phyloP scores from a whole-genome alignment of 202 grass and related monocot genomes.

The Zizania palustris region DNA sequence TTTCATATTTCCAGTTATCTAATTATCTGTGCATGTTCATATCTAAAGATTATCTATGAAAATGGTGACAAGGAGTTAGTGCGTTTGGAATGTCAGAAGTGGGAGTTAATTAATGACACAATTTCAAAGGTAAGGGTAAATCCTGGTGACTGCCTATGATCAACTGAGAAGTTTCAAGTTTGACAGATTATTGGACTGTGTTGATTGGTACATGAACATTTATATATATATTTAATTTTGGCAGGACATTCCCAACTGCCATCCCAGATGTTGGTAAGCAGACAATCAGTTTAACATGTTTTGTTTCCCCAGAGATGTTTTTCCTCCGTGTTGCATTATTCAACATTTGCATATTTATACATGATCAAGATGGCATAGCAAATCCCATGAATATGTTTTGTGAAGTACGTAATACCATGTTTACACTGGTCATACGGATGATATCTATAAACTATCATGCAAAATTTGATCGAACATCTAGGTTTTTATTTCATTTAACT shows the following conservation, averaged over 20 bases:
- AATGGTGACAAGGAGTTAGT: slow-evolving; percentile 51
- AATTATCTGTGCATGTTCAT: slow-evolving; percentile 14
- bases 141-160: slow-evolving; percentile 14
- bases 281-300: slow-evolving; percentile 8
- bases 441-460: neutral
- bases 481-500: neutral
- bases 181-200: slow-evolving; percentile 25
- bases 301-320: neutral
- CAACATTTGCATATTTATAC: neutral
- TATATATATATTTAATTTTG: slow-evolving; percentile 37
- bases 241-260: slow-evolving; percentile 51
- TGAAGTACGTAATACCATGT: slow-evolving; percentile 2
- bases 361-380: slow-evolving; percentile 4
- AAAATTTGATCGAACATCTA: neutral
- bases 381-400: slow-evolving; percentile 23
- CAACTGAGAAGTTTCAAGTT: slow-evolving; percentile 28
- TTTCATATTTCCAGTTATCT: slow-evolving; percentile 13
- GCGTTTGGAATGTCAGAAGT: slow-evolving; percentile 50
- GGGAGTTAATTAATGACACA: slow-evolving; percentile 57
- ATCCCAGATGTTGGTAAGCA: slow-evolving; percentile 68
- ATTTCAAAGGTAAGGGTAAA: slow-evolving; percentile 44
- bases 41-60: slow-evolving; percentile 48
- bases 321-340: neutral
- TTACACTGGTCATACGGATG: neutral
- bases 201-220: slow-evolving; percentile 20